Conservation (phyloP, 768 basidiomycete species). For the Rhizopogon salebrosus region DNA sequence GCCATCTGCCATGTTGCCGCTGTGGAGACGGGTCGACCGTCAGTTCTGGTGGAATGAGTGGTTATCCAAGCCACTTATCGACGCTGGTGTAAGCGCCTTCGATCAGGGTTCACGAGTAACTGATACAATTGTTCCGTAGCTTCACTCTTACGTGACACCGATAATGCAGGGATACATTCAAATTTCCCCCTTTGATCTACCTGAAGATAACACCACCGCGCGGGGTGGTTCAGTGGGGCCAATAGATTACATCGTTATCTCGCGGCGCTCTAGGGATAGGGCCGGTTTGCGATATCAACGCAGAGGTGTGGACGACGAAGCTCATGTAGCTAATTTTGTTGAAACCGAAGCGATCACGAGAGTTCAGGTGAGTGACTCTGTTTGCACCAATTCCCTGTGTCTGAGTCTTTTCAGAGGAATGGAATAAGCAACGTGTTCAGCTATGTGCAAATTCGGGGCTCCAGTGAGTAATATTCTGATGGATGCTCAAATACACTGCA, state of each 20-base stretch:
- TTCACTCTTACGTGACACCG: slow-evolving; percentile 83
- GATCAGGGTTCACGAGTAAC: neutral
- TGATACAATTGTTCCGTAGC: slow-evolving; percentile 29
- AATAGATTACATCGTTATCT: slow-evolving; percentile 79
- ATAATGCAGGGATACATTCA: slow-evolving; percentile 95
- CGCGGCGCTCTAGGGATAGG: slow-evolving; percentile 81
- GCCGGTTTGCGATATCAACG: slow-evolving; percentile 94
- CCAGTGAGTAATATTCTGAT: slow-evolving; percentile 44
- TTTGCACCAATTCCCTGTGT: neutral
- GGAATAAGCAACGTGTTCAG: slow-evolving; percentile 74
- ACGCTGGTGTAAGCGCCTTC: slow-evolving; percentile 64
- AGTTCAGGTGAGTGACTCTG: slow-evolving; percentile 52
- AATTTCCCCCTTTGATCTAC: slow-evolving; percentile 59
- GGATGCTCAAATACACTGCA: neutral
- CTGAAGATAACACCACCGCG: slow-evolving; percentile 32
- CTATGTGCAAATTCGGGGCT: slow-evolving; percentile 89
- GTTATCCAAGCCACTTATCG: slow-evolving; percentile 78
- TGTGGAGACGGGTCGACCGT: slow-evolving; percentile 87
- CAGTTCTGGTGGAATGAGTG: slow-evolving; percentile 98
- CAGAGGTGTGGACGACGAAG: slow-evolving; percentile 89
- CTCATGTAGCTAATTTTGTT: slow-evolving; percentile 93
- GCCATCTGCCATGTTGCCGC: slow-evolving; percentile 70
- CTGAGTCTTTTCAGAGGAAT: slow-evolving; percentile 49
- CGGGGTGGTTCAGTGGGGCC: slow-evolving; percentile 32
- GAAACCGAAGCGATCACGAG: slow-evolving; percentile 89